Conservation (phyloP, 2,329 filamentous ascomycete species). For the Fusarium sp. region DNA sequence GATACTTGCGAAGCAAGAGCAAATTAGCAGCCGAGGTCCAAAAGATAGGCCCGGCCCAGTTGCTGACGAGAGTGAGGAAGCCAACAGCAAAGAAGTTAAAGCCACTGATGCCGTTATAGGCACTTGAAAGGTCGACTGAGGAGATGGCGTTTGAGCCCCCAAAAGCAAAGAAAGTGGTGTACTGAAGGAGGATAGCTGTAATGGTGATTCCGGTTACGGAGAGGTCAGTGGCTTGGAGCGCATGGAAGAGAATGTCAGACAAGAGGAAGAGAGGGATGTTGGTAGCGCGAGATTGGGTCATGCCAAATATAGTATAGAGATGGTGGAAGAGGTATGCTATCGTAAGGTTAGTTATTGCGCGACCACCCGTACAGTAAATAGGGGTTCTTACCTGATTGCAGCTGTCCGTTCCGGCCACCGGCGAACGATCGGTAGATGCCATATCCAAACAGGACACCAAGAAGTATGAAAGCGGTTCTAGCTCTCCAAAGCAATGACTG, state of each 20-base stretch:
- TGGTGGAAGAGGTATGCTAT: conserved; percentile 68
- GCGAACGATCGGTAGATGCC: conserved; percentile 54
- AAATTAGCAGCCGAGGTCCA: conserved; percentile 77
- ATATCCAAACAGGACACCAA: conserved; percentile 54
- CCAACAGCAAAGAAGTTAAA: conserved; percentile 88
- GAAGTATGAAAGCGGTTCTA: conserved; percentile 61
- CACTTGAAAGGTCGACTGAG: conserved; percentile 91
- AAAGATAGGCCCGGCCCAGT: conserved; percentile 92
- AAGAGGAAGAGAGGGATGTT: conserved; percentile 89
- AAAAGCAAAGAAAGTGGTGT: conserved; percentile 87
- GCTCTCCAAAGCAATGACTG: conserved; percentile 61
- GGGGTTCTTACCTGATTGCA: conserved; percentile 46
- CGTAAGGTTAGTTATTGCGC: conserved; percentile 13
- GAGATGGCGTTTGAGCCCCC: conserved; percentile 96
- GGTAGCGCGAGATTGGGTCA: conserved; percentile 86
- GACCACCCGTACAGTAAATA: background rate
- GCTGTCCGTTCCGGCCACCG: conserved; percentile 40
- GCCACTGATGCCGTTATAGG: conserved; percentile 88
- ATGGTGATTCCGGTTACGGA: conserved; percentile 70
- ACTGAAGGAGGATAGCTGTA: conserved; percentile 80
- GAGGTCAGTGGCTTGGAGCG: conserved; percentile 60
- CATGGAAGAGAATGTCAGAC: conserved; percentile 69
- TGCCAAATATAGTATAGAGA: conserved; percentile 79
- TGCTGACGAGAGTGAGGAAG: conserved; percentile 83
- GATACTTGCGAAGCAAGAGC: conserved; percentile 60